Base-by-base conservation (phyloP, 2,329 filamentous ascomycete genomes). In the Immersiporthe knoxdaviesiana region DNA sequence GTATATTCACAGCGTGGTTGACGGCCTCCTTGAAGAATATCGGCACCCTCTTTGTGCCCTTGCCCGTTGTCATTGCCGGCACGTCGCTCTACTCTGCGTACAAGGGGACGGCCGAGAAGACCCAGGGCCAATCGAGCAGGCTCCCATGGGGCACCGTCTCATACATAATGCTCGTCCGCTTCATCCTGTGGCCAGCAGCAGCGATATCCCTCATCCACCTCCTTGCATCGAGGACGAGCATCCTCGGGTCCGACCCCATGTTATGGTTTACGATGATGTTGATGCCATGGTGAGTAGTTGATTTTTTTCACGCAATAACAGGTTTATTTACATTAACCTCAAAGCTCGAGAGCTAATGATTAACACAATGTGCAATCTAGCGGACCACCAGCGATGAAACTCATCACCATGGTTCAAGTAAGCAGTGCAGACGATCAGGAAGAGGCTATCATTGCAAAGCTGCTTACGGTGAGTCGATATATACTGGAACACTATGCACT, bases 1-100 rank as follows among this genome's bases (percentile, higher is more conserved):
- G 90, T 1, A 86, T 89, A 68, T 85, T 91, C 73, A 88, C 86
- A 27, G 89, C 89, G 0, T 92, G 89, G 89, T 78, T 92, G 52
- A 91, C 89, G 0, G 82, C 83, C 0, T 85, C 86, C 0, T 78
- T 91, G 27, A 83, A 87, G 72, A 90, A 88, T 67, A 82, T 91
- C 30, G 89, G 90, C 3, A 81, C 84, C 0, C 80, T 92, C 0
- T 92, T 92, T 74, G 88, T 90, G 0, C 84, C 87, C 0, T 78
- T 90, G 35, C 90, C 90, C 39, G 87, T 91, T 21, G 84, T 92
- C 21, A 84, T 91, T 0, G 88, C 90, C 0, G 89, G 90, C 1
- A 86, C 90, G n/a, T 89, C 89, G 72, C 82, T 92, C 1, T 87
- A 85, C 67, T 83, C 83, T 30, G 84, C 85, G 21, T 79, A 88